phyloP scores from a whole-genome alignment of 148 eudicot species.

The Gaultheria prostrata region DNA sequence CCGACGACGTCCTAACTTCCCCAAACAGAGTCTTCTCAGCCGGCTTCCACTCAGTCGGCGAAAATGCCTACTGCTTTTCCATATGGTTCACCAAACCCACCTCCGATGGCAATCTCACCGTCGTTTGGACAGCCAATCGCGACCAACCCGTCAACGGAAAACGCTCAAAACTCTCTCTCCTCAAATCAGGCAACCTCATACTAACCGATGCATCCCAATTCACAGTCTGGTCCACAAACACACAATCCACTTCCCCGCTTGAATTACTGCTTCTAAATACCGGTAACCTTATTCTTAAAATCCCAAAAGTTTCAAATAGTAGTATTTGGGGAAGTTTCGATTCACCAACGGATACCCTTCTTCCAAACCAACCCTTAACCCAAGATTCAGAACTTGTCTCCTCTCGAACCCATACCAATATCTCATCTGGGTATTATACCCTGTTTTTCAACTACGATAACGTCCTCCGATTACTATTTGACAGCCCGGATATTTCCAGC shows the following conservation, averaged over 20 bases:
- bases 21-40: conserved; percentile 26
- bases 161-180: conserved; percentile 29
- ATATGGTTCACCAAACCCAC: conserved; percentile 29
- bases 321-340: conserved; percentile 52
- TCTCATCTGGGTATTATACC: conserved; percentile 45
- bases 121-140: conserved; percentile 51
- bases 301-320: not conserved
- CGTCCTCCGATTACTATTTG: conserved; percentile 26
- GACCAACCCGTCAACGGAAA: conserved; percentile 46
- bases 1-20: conserved; percentile 30
- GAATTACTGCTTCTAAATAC: conserved; percentile 16
- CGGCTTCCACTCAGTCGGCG: conserved; percentile 35
- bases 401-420: conserved; percentile 26
- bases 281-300: conserved; percentile 31
- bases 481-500: conserved; percentile 29
- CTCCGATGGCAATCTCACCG: conserved; percentile 11
- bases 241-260: not conserved
- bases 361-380: conserved; percentile 37
- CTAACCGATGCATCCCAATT: conserved; percentile 25
- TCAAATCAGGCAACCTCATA: conserved; percentile 33
- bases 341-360: conserved; percentile 44
- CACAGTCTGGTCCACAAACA: conserved; percentile 23
- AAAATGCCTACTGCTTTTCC: conserved; percentile 35
- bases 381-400: conserved; percentile 26
- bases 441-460: conserved; percentile 38